phyloP scores from a whole-genome alignment of 2,329 filamentous ascomycete species.

The Aureobasidium sp. region DNA sequence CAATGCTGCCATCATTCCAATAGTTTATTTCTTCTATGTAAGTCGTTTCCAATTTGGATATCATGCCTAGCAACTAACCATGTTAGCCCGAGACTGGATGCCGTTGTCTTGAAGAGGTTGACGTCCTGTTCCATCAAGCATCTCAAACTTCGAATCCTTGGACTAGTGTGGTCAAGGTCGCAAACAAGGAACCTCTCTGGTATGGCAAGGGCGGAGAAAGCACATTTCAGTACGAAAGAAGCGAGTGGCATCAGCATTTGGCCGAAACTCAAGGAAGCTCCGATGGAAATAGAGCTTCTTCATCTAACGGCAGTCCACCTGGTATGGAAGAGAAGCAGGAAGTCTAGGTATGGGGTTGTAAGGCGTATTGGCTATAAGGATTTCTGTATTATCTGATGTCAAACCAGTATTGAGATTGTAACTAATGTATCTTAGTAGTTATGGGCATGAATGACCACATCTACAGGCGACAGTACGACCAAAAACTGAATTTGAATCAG shows the following conservation, averaged over 20 bases:
- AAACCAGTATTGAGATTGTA: not conserved
- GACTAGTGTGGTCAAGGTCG: slow-evolving; percentile 43
- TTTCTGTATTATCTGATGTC: not conserved
- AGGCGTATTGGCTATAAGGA: not conserved
- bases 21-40: not conserved
- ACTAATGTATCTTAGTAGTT: no score
- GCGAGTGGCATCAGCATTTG: slow-evolving; percentile 25
- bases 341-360: not conserved
- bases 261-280: not conserved
- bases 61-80: not conserved
- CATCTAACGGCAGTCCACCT: not conserved
- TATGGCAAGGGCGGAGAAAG: slow-evolving; percentile 50
- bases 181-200: slow-evolving; percentile 44
- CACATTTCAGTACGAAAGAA: slow-evolving; percentile 39
- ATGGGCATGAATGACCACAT: no score
- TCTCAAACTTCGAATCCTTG: slow-evolving; percentile 37
- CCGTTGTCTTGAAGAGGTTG: slow-evolving; percentile 56
- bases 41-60: not conserved
- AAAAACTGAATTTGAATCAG: no score
- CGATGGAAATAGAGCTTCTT: not conserved
- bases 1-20: slow-evolving; percentile 24
- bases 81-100: slow-evolving; percentile 50
- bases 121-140: slow-evolving; percentile 51
- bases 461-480: no score
- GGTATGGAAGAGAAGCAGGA: slow-evolving; percentile 10